Evolutionary conservation across 805 yeast genomes (phyloP), one percentile per base, ranked within the genome.

Genomic region (Barnettozyma sucrosica): DNA sequence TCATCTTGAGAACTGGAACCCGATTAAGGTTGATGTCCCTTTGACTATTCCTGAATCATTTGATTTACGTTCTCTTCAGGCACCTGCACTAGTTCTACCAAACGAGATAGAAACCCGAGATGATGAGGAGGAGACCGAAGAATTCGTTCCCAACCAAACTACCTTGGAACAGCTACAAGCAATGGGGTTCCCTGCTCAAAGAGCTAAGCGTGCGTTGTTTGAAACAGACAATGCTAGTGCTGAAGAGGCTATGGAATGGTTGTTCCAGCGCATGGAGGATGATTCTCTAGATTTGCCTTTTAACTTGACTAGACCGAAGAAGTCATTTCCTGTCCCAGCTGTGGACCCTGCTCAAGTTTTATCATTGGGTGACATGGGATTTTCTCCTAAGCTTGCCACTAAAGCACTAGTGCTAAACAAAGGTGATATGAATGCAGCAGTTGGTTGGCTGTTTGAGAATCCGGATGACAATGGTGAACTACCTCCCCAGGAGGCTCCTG

Each of bases 241-340:
- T 0, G 97, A 92, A 53, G 73, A 74, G 6, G 96, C 97, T 0
- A 81, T 86, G 85, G 86, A 88, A 56, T 88, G 97, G 96, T 62
- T 93, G 6, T 83, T 93, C 59, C 85, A 76, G 19, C 96, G 90
- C 59, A 79, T 89, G 83, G 97, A 90, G 21, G 97, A 88, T 63
- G 62, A 81, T 1, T 85, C 79, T 57, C 76, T 90, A 39, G 95
- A 90, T 62, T 79, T 67, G 7, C 67, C 71, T 7, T 46, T 51
- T 26, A 56, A 49, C 13, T 41, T 52, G 4, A 39, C 20, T 46
- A 47, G 19, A 30, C 47, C 4, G 46, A 50, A 4, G 37, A 52
- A 7, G 8, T 3, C 48, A 50, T n/a, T 57, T 58, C 8, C 18
- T 5, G 11, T 25, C 13, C 41, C 37, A 4, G 7, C 18, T 9